These are phyloP conservation scores for Cryptosporidium tyzzeri DNA, from an alignment of 169 alveolate genomes.

Conservation along the genomic window DNA sequence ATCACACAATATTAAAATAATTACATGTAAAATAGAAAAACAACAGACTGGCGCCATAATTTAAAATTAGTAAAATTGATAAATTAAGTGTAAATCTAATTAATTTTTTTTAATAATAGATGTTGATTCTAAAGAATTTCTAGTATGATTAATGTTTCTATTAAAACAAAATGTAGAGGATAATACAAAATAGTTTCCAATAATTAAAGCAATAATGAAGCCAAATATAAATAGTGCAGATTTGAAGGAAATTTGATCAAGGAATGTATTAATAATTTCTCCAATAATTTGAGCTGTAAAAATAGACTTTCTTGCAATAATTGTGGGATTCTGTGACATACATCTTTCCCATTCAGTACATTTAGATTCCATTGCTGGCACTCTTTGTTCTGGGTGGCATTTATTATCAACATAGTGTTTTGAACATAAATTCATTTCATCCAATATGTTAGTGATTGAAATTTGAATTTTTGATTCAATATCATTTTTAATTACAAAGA, in stretches of 20 bases:
- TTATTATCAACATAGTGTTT: conserved; percentile 68
- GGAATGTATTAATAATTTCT: conserved; percentile 54
- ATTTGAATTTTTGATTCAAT: conserved; percentile 71
- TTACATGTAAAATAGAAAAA: too few relatives aligned
- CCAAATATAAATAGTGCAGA: conserved; percentile 70
- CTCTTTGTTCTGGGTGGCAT: conserved; percentile 65
- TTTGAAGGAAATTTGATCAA: conserved; percentile 68
- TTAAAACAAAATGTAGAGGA: background rate
- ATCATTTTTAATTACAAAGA: conserved; percentile 55
- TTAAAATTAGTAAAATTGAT: background rate
- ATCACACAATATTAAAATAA: background rate
- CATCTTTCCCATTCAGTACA: conserved; percentile 75
- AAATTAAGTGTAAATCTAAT: background rate
- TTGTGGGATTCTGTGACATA: conserved; percentile 70
- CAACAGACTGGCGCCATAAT: background rate
- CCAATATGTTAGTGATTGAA: conserved; percentile 41
- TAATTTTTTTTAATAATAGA: background rate
- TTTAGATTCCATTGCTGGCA: conserved; percentile 67
- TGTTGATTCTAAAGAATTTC: background rate
- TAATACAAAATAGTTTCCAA: conserved; percentile 38
- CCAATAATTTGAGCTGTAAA: conserved; percentile 75
- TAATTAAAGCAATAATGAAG: conserved; percentile 38
- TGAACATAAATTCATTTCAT: conserved; percentile 66
- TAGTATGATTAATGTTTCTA: background rate
- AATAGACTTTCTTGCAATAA: conserved; percentile 67